Evolutionary conservation across 2,329 filamentous ascomycete genomes (phyloP).

Genomic region (Pseudocercospora fijiensis): DNA sequence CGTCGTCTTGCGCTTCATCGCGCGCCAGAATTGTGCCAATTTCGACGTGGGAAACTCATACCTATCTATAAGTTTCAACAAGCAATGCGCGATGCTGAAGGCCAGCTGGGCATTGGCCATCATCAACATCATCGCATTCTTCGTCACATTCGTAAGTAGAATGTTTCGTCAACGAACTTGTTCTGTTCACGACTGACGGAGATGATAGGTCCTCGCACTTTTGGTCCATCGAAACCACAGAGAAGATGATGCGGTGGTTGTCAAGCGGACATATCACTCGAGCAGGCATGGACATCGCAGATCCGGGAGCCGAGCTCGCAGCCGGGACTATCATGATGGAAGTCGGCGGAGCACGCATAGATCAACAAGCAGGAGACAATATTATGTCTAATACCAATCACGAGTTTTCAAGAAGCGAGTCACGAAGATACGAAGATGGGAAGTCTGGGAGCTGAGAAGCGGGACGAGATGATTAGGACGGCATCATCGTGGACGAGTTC

Average conservation of each 20-base stretch:
- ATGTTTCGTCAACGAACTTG: background rate
- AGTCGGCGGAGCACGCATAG: slow-evolving; percentile 28
- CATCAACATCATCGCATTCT: slow-evolving; percentile 81
- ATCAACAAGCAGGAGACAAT: slow-evolving; percentile 33
- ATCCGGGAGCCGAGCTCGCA: slow-evolving; percentile 33
- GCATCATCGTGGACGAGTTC: background rate
- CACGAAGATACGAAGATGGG: background rate
- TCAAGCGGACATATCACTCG: slow-evolving; percentile 53
- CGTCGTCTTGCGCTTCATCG: slow-evolving; percentile 58
- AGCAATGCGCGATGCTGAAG: slow-evolving; percentile 90
- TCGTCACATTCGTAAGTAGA: slow-evolving; percentile 67
- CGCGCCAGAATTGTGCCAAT: slow-evolving; percentile 65
- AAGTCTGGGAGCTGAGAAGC: background rate
- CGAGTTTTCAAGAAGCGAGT: background rate
- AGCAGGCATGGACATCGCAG: slow-evolving; percentile 47
- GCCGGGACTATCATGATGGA: slow-evolving; percentile 34
- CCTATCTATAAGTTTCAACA: slow-evolving; percentile 54
- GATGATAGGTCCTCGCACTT: slow-evolving; percentile 59
- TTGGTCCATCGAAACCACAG: slow-evolving; percentile 50
- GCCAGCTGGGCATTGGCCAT: slow-evolving; percentile 85
- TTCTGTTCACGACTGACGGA: slow-evolving; percentile 8
- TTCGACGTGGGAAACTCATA: slow-evolving; percentile 47
- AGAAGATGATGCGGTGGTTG: slow-evolving; percentile 51
- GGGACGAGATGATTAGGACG: background rate
- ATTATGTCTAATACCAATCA: slow-evolving; percentile 30